Base-by-base conservation (phyloP, 2,329 filamentous ascomycete genomes). In the Cytospora schulzeri region DNA sequence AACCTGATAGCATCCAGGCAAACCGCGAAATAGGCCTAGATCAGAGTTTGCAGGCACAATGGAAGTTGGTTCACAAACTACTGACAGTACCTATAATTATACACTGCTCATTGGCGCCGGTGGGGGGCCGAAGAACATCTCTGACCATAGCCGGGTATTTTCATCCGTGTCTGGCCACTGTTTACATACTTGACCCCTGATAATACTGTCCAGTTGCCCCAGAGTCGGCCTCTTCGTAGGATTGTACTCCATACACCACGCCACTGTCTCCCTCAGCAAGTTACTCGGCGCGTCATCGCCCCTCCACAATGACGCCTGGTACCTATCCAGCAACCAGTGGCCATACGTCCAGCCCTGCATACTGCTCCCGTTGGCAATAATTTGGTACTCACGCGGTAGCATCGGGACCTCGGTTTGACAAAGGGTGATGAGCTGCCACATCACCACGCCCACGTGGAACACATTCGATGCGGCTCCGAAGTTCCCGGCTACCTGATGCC, bases 401-500 rank as follows among this genome's bases (percentile, higher is more conserved):
- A 24, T 11, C 1, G 60, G 60, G 3, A 45, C 28, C 15, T 62
- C 53, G 1, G 54, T 22, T 1, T n/a, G 19, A 17, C 29, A 24
- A 22, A 62, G 31, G 3, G 60, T 62, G 4, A 57, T 19, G 4
- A 62, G 22, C 17, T 62, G n/a, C 38, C 56, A 51, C 53, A 62
- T 57, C 6, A 38, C 15, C 22, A 56, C n/a, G 22, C 53, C 60
- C 8, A 62, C 50, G 19, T 62, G 60, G n/a, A 33, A 62, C 5
- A 57, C 35, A 26, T 62, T 62, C 7, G 60, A 62, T 38, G 56
- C 35, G 17, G 53, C 24, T n/a, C 19, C n/a, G 31, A 29, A 62
- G 29, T 57, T 57, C 0, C 29, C 53, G 17, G 45, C 38, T 11
- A 56, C 54, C 4, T 50, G 28, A 1, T 51, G 38, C 4, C 6